phyloP scores from a whole-genome alignment of 2,329 filamentous ascomycete species.

The Trichoderma koningii region DNA sequence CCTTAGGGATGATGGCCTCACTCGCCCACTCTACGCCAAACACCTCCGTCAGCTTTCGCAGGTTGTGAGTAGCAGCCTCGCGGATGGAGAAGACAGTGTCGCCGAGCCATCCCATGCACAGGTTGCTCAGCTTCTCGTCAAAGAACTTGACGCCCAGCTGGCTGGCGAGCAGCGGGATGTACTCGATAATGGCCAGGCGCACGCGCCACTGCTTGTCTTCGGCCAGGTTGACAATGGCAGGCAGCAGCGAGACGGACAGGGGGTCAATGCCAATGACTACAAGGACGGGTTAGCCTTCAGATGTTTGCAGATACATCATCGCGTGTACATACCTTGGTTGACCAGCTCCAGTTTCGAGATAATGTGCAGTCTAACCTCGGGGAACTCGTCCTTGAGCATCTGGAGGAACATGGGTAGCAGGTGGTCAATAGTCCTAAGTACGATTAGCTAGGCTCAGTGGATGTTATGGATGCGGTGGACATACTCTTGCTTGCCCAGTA shows the following conservation, averaged over 20 bases:
- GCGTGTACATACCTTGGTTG: conserved; percentile 73
- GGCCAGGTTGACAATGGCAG: conserved; percentile 93
- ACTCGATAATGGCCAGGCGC: conserved; percentile 96
- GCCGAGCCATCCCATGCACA: conserved; percentile 98
- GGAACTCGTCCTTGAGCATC: conserved; percentile 99
- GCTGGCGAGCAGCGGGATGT: conserved; percentile 92
- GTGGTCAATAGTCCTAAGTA: conserved; percentile 82
- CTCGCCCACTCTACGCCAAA: conserved; percentile 98
- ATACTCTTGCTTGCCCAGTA: conserved; percentile 96
- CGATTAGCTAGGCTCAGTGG: background rate
- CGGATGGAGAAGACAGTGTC: conserved; percentile 99
- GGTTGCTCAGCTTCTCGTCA: conserved; percentile 89
- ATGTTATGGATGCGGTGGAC: conserved; percentile 37
- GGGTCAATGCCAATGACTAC: conserved; percentile 97
- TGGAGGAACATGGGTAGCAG: conserved; percentile 97
- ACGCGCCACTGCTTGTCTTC: conserved; percentile 99
- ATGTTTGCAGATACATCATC: background rate
- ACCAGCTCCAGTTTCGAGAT: conserved; percentile 99
- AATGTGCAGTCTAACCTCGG: conserved; percentile 96
- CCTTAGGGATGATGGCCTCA: conserved; percentile 96
- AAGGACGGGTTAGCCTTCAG: conserved; percentile 25
- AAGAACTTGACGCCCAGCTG: conserved; percentile 98
- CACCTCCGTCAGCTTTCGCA: conserved; percentile 98
- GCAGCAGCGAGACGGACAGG: conserved; percentile 92
- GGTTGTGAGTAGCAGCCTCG: conserved; percentile 93